Evolutionary conservation across 148 eudicot species (phyloP).

Genomic region (Chenopodium quinoa): DNA sequence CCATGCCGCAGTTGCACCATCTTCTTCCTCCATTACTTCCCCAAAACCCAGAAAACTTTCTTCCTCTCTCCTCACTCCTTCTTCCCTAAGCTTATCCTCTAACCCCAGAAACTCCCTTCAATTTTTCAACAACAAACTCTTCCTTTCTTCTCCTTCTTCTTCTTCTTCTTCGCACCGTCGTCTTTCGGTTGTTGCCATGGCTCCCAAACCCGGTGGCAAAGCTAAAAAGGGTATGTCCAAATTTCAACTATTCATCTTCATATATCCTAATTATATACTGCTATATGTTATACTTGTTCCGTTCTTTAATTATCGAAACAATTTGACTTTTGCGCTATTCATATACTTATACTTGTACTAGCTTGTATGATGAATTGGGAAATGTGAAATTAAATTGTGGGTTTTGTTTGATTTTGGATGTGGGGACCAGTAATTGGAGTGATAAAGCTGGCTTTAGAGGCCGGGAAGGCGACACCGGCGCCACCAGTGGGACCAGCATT

Average conservation of each 20-base stretch:
- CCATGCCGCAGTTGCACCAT: not conserved
- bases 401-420: too few species aligned
- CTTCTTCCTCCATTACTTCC: conserved; percentile 3
- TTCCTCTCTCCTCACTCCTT: conserved; percentile 30
- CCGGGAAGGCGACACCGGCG: conserved; percentile 96
- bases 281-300: too few species aligned
- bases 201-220: conserved; percentile 74
- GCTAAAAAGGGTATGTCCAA: conserved; percentile 59
- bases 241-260: not conserved
- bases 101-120: conserved; percentile 32
- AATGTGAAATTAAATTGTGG: too few species aligned
- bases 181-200: conserved; percentile 66
- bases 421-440: conserved; percentile 65
- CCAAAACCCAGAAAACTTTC: conserved; percentile 5
- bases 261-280: not conserved
- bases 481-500: conserved; percentile 98
- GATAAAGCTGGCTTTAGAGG: conserved; percentile 89
- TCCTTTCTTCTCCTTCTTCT: conserved; percentile 14
- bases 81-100: conserved; percentile 30
- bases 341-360: too few species aligned
- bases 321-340: too few species aligned
- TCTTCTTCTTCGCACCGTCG: conserved; percentile 29
- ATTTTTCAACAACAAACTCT: conserved; percentile 28
- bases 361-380: not conserved
- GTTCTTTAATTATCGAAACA: too few species aligned